Evolutionary conservation across 225 moss, liverwort and hornwort species (phyloP).

Genomic region (Sphagnum tenellum): DNA sequence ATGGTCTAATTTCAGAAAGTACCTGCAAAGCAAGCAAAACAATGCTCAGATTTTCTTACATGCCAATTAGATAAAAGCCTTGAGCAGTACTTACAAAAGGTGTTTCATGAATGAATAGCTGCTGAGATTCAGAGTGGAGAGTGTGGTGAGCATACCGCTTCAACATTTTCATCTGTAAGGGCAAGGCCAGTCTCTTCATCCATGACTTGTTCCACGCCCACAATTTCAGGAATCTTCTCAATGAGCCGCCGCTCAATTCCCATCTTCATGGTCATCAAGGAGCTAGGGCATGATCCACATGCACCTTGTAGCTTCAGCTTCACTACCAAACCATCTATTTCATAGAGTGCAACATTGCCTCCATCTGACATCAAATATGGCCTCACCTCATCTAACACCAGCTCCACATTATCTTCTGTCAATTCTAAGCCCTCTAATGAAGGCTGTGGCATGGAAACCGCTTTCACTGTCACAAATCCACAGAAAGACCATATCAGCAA

Average conservation of each 20-base stretch:
- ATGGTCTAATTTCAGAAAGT: constrained; percentile 81
- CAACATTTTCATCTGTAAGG: constrained; percentile 76
- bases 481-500: too few relatives aligned
- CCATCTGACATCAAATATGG: constrained; percentile 93
- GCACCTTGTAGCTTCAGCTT: constrained; percentile 88
- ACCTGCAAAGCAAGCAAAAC: constrained; percentile 19
- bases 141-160: constrained; percentile 22
- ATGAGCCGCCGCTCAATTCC: constrained; percentile 87
- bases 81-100: too few relatives aligned
- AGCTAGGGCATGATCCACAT: constrained; percentile 93
- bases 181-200: constrained; percentile 90
- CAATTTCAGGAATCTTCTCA: constrained; percentile 86
- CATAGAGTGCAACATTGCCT: constrained; percentile 83
- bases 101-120: too few relatives aligned
- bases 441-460: constrained; percentile 63
- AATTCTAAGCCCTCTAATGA: constrained; percentile 67
- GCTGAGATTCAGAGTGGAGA: too few relatives aligned
- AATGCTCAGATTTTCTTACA: too few relatives aligned
- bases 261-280: constrained; percentile 96
- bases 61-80: too few relatives aligned
- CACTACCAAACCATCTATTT: constrained; percentile 86
- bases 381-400: constrained; percentile 84
- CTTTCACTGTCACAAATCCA: constrained; percentile 13
- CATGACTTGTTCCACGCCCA: constrained; percentile 87
- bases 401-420: constrained; percentile 86